Conservation (phyloP, 441 rosid species). For the Viola pubescens region DNA sequence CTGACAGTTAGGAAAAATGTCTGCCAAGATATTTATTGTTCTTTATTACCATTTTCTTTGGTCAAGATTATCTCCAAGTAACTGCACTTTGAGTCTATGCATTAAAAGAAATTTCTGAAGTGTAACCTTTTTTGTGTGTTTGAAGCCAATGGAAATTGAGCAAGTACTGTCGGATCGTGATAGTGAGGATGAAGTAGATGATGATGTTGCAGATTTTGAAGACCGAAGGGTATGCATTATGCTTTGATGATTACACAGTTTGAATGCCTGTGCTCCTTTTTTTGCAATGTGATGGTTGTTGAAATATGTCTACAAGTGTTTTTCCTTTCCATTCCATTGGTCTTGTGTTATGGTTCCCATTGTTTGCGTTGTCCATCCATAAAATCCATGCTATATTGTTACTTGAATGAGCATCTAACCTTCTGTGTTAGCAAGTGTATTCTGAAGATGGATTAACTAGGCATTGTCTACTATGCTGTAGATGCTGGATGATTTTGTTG, state of each 20-base stretch:
- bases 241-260: conserved; percentile 8
- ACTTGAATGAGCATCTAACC: neutral
- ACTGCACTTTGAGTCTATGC: conserved; percentile 9
- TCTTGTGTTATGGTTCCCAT: neutral
- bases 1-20: no score
- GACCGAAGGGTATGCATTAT: conserved; percentile 70
- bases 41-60: neutral
- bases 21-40: no score
- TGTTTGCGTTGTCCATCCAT: neutral
- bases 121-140: conserved; percentile 7
- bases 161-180: conserved; percentile 89
- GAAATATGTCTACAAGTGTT: neutral
- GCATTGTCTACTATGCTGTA: conserved; percentile 29
- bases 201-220: conserved; percentile 97
- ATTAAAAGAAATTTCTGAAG: conserved; percentile 9
- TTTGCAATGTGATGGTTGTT: neutral
- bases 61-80: neutral
- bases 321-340: conserved; percentile 6
- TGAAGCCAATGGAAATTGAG: conserved; percentile 81
- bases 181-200: conserved; percentile 97
- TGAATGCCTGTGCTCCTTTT: neutral
- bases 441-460: neutral
- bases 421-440: neutral
- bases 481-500: conserved; percentile 99
- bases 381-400: neutral